A percentile compares a stretch with the other conserved stretches of the same genome.
These are phyloP conservation scores for Stentor coeruleus DNA, from an alignment of 73 alveolate species.

Conservation along the genomic window DNA sequence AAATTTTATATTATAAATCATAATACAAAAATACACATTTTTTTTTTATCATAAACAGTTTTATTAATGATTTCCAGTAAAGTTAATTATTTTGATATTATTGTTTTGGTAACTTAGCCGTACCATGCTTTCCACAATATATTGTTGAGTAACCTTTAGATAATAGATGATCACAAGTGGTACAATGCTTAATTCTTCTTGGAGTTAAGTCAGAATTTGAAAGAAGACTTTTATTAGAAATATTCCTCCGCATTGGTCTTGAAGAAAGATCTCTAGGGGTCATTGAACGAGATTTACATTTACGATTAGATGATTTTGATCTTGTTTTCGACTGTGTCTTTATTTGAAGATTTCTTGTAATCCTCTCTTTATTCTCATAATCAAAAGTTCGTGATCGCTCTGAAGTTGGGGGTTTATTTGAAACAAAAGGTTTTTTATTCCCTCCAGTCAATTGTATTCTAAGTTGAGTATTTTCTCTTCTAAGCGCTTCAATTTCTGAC, in stretches of 20 bases:
- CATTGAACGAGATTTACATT: background rate
- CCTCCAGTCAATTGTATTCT: background rate
- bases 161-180: constrained; percentile 17
- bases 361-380: background rate
- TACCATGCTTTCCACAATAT: constrained; percentile 24
- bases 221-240: background rate
- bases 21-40: too few species aligned
- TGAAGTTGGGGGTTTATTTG: too few species aligned
- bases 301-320: background rate
- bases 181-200: constrained; percentile 12
- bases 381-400: background rate
- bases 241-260: background rate
- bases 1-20: too few species aligned
- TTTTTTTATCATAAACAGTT: too few species aligned
- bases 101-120: background rate
- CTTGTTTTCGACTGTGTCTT: background rate
- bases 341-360: too few species aligned
- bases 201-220: constrained; percentile 2
- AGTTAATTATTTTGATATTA: too few species aligned
- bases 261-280: background rate
- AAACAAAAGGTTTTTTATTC: background rate
- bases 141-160: constrained; percentile 25
- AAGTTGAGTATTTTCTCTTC: constrained; percentile 5
- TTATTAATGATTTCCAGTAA: too few species aligned
- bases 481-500: constrained; percentile 19